Base-by-base conservation (phyloP, 176 grass and related monocot genomes). In the Coix lacrymajobi region DNA sequence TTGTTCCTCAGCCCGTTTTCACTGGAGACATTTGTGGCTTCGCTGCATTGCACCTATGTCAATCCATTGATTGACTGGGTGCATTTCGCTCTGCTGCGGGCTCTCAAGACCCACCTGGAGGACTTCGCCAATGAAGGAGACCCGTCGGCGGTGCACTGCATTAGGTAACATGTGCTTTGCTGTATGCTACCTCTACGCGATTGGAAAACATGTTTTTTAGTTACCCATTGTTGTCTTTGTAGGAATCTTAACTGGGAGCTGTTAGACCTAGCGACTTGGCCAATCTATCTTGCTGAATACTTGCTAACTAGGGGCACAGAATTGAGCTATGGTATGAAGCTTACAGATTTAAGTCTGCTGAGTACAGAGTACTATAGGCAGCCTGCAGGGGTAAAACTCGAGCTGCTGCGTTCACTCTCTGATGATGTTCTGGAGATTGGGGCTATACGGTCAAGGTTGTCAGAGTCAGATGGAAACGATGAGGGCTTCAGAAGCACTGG, bases 211-310 rank as follows among this genome's bases (percentile, higher is more conserved):
- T 75, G 8, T 71, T 25, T 76, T 81, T 43, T 56, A 79, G 73
- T 86, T 41, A 70, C 81, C 46, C 70, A 39, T 30, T 73, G 28
- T 80, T 69, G 29, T 89, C 46, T 90, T 31, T 80, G 54, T 85
- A 99, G 97, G 93, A 94, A 88, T 85, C 91, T 99, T 75, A 99
- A 99, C 69, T 99, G 97, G 97, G 93, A 93, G 69, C 87, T 99
- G 19, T 81, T 99, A 63, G 93, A 99, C 85, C 86, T 93, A 76
- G 86, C 92, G 70, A 99, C 97, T 8, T 99, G 97, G 97, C 97
- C 97, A 40, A 83, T 99, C 62, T 99, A 88, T 87, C 91, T 99
- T 48, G 91, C 91, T 56, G 93, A 95, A 66, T 99, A 99, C 79
- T 87, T 94, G 45, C 66, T 99, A 73, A 80, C 92, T 77, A 92